Conservation (phyloP, 257 asterid species). For the Schizonepeta tenuifolia region DNA sequence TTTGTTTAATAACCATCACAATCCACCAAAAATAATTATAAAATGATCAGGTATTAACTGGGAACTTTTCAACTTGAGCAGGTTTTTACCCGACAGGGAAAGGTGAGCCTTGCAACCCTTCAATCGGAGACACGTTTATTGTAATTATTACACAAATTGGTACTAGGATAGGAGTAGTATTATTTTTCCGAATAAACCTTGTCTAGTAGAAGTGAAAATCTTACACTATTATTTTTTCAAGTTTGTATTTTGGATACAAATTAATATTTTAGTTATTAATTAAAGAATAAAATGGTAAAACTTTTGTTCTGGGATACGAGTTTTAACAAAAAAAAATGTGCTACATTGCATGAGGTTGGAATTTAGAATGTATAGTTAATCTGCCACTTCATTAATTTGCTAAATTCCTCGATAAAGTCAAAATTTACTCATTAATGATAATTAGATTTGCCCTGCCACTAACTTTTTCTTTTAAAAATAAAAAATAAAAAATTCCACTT, state of each 20-base stretch:
- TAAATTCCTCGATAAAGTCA: conserved; percentile 3
- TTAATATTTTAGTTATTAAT: too few relatives aligned
- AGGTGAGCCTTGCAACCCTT: too few relatives aligned
- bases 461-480: neutral
- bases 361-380: conserved; percentile 7
- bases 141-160: conserved; percentile 9
- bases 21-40: neutral
- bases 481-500: neutral
- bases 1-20: conserved; percentile 1
- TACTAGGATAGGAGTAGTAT: too few relatives aligned
- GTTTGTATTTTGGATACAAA: too few relatives aligned
- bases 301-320: too few relatives aligned
- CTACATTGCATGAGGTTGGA: too few relatives aligned
- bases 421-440: conserved; percentile 2
- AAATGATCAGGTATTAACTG: conserved; percentile 39
- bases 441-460: conserved; percentile 1
- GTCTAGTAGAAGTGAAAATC: too few relatives aligned
- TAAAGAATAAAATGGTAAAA: too few relatives aligned
- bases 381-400: conserved; percentile 1
- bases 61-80: conserved; percentile 41
- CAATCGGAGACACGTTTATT: too few relatives aligned
- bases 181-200: too few relatives aligned
- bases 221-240: too few relatives aligned
- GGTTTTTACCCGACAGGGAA: conserved; percentile 52
- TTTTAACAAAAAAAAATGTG: too few relatives aligned